phyloP scores from a whole-genome alignment of 179 eudicot species.

The Beta macrorhiza region DNA sequence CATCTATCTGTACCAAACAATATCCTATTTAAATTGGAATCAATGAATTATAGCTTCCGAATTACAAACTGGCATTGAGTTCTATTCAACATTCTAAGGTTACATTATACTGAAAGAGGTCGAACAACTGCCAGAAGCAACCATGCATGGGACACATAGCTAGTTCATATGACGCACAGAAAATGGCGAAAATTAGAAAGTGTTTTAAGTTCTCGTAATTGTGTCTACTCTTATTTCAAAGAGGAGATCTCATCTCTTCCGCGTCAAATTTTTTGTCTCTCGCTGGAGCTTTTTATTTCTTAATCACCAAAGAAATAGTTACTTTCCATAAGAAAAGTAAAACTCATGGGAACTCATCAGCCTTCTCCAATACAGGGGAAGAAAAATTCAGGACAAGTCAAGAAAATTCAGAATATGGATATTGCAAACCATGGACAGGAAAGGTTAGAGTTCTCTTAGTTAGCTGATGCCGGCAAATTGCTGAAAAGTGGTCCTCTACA shows the following conservation, averaged over 20 bases:
- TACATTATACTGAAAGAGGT: neutral
- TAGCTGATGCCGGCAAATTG: neutral
- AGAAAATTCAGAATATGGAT: neutral
- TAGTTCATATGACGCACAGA: neutral
- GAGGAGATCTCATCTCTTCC: neutral
- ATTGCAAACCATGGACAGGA: neutral
- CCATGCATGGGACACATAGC: neutral
- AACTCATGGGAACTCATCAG: neutral
- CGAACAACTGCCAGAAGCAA: neutral
- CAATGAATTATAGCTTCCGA: neutral
- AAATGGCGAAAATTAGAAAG: too few relatives aligned
- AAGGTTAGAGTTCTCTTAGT: neutral
- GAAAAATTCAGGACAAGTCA: neutral
- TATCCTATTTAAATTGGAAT: slow-evolving; percentile 3
- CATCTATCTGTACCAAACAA: slow-evolving; percentile 66
- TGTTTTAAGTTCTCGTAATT: too few relatives aligned
- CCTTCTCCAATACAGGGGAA: neutral
- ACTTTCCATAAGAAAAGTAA: neutral
- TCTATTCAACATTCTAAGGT: neutral
- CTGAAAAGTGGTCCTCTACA: neutral
- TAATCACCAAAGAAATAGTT: neutral
- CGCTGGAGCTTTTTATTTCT: too few relatives aligned
- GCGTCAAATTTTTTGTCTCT: neutral
- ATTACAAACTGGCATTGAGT: neutral
- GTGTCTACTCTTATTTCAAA: neutral